Base-by-base conservation (phyloP, 2,329 filamentous ascomycete genomes). In the Cladophialophora bantiana region DNA sequence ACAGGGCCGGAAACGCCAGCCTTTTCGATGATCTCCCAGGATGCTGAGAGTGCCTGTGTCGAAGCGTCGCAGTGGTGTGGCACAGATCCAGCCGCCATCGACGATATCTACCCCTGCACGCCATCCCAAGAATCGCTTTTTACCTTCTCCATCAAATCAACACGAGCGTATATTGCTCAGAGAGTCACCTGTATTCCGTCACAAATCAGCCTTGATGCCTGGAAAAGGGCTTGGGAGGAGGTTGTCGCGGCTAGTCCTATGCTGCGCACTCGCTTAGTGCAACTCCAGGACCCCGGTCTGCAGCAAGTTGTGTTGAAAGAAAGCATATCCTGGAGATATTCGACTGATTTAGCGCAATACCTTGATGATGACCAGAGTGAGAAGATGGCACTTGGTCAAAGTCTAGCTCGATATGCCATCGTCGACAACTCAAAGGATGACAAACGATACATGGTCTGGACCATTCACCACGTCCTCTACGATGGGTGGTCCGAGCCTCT, bases 391-490 rank as follows among this genome's bases (percentile, higher is more conserved):
- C 77, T 80, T 40, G 80, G 79, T 32, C 77, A 73, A 4, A 58
- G 66, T 1, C 64, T 81, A 9, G 75, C 75, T 15, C 73, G 75
- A 13, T 81, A 78, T 66, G 75, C 75, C 0, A 76, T 82, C 32
- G 74, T 80, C 3, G 67, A 75, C 31, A 68, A 76, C 2, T 66
- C 56, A 18, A 53, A 59, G 7, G 73, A 72, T 0, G 70, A 73
- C 12, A 62, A 63, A 40, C 69, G 70, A 2, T 79, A 82, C 68
- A 81, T 86, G 18, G 77, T 84, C 3, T 83, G 82, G 76, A 82
- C 81, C 0, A 79, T 83, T 59, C 83, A 85, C 65, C 83, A 85
- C 61, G 82, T 82, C 4, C 75, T 85, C 1, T 85, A 85, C 67
- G 84, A 86, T 73, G 84, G 83, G 9, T 82, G 78, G 79, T 81